Base-by-base conservation (phyloP, 768 basidiomycete genomes). In the Mycena crocata region DNA sequence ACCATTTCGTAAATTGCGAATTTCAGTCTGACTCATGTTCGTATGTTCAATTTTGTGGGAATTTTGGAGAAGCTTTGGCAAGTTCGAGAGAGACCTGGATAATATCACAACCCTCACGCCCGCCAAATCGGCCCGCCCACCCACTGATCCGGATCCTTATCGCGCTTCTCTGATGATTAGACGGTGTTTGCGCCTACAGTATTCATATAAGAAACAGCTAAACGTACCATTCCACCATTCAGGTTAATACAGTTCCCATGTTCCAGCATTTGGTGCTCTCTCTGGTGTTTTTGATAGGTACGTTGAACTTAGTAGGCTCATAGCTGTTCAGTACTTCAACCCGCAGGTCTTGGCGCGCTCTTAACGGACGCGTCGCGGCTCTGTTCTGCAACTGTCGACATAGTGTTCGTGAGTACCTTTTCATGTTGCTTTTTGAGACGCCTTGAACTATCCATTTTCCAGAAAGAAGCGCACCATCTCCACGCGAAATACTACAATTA, bases 401-500 rank as follows among this genome's bases (percentile, higher is more conserved):
- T 57, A 1, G 66, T 59, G 31, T 62, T 67, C 44, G 66, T 62
- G 24, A n/a, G 19, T 12, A 10, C 3, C 21, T 52, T 21, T 3
- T 31, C 49, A 2, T 14, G 14, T 51, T 51, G 6, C 13, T n/a
- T n/a, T 39, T 59, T 24, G 12, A 46, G 5, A 21, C 35, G n/a
- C 49, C 26, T 7, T 60, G 17, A 32, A 31, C 23, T 3, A 48
- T 37, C 1, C 10, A 10, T 31, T 57, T 23, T 7, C 6, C 46
- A 66, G 48, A 39, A 45, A 46, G 59, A 54, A 45, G 54, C 54
- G 15, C 59, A 50, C 35, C 66, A 49, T 48, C 26, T 62, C 12
- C 61, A 62, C 21, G 48, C 61, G 14, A 55, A 75, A 32, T 82
- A 75, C 60, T 82, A 75, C 71, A 65, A 81, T 45, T 21, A 30